Conservation (phyloP, 805 yeast species). For the Candida tallmaniae region DNA sequence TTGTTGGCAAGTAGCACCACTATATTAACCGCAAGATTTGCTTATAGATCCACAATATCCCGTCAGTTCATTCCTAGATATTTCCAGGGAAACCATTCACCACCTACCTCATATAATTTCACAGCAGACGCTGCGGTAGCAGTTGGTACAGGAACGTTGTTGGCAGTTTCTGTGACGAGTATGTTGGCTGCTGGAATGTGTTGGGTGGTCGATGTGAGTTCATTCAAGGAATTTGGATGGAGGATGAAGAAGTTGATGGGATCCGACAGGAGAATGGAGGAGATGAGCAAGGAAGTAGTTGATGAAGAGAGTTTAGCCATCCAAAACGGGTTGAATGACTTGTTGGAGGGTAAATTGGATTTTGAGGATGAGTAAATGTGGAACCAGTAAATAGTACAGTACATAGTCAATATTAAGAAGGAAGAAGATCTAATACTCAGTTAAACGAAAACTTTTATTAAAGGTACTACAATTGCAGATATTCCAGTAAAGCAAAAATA, state of each 20-base stretch:
- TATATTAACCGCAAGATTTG: slow-evolving; percentile 65
- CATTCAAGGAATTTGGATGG: slow-evolving; percentile 64
- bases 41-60: slow-evolving; percentile 67
- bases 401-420: too few species aligned
- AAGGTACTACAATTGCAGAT: too few species aligned
- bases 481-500: not conserved
- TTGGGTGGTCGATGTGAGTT: slow-evolving; percentile 75
- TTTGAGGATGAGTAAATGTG: not conserved
- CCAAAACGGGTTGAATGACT: slow-evolving; percentile 50
- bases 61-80: slow-evolving; percentile 71
- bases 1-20: slow-evolving; percentile 71
- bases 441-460: too few species aligned
- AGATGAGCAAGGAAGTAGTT: slow-evolving; percentile 33
- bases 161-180: slow-evolving; percentile 67
- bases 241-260: slow-evolving; percentile 63
- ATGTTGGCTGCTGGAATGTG: slow-evolving; percentile 72
- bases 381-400: not conserved
- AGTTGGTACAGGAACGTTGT: slow-evolving; percentile 71
- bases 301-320: slow-evolving; percentile 59
- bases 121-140: slow-evolving; percentile 84
- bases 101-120: slow-evolving; percentile 72
- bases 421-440: too few species aligned
- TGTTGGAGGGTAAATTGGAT: slow-evolving; percentile 44
- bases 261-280: slow-evolving; percentile 56
- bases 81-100: slow-evolving; percentile 82